phyloP scores from a whole-genome alignment of 225 moss, liverwort and hornwort species.

The Neckera pumila region DNA sequence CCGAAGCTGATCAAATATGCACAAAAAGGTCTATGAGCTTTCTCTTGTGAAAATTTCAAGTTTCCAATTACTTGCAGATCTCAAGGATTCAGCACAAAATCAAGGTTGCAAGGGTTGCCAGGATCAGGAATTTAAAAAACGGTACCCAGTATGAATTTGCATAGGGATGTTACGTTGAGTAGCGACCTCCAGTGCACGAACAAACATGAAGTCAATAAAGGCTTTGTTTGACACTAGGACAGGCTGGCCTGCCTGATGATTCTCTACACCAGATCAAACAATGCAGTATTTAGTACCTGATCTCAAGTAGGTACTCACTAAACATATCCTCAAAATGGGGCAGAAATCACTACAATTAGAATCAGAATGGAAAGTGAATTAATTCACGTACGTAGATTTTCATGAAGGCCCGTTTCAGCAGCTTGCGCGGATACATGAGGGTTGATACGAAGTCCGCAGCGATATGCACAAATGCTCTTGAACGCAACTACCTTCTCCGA shows the following conservation, averaged over 20 bases:
- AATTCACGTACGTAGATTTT: constrained; percentile 30
- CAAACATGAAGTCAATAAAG: constrained; percentile 68
- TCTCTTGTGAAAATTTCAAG: background rate
- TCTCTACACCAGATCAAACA: background rate
- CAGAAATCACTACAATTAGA: background rate
- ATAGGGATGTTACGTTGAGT: constrained; percentile 53
- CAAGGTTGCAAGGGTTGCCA: background rate
- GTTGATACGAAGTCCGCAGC: constrained; percentile 73
- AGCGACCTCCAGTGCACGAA: constrained; percentile 69
- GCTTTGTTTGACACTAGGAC: constrained; percentile 60
- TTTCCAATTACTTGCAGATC: background rate
- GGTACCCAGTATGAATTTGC: constrained; percentile 89
- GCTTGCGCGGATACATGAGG: constrained; percentile 52
- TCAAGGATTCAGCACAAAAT: background rate
- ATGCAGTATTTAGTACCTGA: background rate
- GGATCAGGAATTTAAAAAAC: background rate
- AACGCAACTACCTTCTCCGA: constrained; percentile 62
- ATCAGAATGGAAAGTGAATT: background rate
- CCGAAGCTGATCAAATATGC: constrained; percentile 55
- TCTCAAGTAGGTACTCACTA: background rate
- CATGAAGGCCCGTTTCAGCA: constrained; percentile 69
- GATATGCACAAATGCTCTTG: constrained; percentile 83
- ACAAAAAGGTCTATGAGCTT: background rate
- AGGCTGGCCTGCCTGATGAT: constrained; percentile 17
- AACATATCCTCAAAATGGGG: background rate